Evolutionary conservation across 1,139 yeast species (phyloP), one percentile per base, ranked within the genome.

Genomic region (Debaryomyces singareniensis): DNA sequence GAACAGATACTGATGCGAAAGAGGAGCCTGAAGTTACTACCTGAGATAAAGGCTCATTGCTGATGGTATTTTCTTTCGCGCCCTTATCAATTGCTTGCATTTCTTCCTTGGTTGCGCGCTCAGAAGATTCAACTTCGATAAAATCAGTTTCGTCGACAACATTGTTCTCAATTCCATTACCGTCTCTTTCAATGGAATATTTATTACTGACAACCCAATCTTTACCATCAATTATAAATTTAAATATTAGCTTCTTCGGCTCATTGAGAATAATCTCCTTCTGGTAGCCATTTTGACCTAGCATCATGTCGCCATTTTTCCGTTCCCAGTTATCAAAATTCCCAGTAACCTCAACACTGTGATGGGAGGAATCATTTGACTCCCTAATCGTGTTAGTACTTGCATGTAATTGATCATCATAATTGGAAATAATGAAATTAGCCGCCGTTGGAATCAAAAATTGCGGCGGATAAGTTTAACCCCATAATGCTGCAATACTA

Each of bases 261-360:
- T 43, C 39, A 22, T 39, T 35, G 14, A 59, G 44, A 25, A 39
- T 45, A 16, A 60, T 36, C 11, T 30, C 26, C 33, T 44, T 39
- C 29, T 39, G 31, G 33, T 47, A 37, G 5, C 38, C 42, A 4
- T 33, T 36, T 5, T 44, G 9, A n/a, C 39, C 28, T 42, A 45
- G 21, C 33, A 29, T 30, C 39, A 38, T 7, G 42, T 44, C 22
- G 39, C 43, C 5, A 18, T 28, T 32, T 7, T 48, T 40, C 33
- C 51, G 44, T 12, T 56, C 38, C 72, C 73, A 67, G 31, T 57
- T 40, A 35, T 66, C 70, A 39, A 66, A 67, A 34, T 48, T 56
- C 4, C 73, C 73, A 3, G 72, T 66, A 20, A 66, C 57, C 27
- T 55, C 55, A 20, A 66, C 57, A 5, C 58, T 46, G 11, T 42